Evolutionary conservation across 495 filamentous ascomycete species (phyloP).

Genomic region (Penicillium daleae): DNA sequence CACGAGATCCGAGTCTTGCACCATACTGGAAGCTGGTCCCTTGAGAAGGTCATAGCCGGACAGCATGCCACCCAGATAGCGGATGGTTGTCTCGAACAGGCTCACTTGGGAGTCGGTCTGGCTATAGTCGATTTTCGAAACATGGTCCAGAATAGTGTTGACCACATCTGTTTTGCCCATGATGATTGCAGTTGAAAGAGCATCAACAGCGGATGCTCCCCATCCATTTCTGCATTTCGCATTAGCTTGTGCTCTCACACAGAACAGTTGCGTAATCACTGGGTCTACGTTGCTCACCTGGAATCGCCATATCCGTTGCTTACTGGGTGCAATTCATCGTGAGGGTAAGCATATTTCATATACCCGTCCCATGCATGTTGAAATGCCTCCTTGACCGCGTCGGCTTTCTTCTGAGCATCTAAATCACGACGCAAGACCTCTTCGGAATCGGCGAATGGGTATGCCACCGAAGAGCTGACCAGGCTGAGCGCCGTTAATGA

Average conservation of each 20-base stretch:
- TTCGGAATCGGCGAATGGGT: constrained; percentile 19
- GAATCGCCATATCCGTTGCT: constrained; percentile 68
- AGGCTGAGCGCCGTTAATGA: constrained; percentile 33
- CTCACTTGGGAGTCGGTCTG: constrained; percentile 61
- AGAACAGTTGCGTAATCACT: not conserved
- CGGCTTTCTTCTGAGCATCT: constrained; percentile 46
- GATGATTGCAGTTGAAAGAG: constrained; percentile 76
- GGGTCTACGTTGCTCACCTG: constrained; percentile 52
- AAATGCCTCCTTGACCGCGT: constrained; percentile 76
- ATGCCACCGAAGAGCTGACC: constrained; percentile 30
- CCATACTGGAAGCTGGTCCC: constrained; percentile 64
- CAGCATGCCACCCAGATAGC: constrained; percentile 79
- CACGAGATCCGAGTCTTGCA: constrained; percentile 49
- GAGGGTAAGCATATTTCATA: constrained; percentile 75
- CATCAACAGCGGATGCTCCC: constrained; percentile 85
- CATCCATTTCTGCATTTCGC: constrained; percentile 70
- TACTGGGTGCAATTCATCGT: constrained; percentile 75
- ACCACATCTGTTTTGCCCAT: constrained; percentile 74
- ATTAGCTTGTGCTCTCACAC: constrained; percentile 7
- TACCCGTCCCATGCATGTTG: constrained; percentile 81
- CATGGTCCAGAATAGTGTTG: constrained; percentile 67
- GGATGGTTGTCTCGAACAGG: constrained; percentile 89
- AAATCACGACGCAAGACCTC: constrained; percentile 13
- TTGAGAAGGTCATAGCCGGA: constrained; percentile 82
- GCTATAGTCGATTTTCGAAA: constrained; percentile 70